A percentile compares a stretch with the other conserved stretches of the same genome.
Evolutionary conservation across 345 rosid genomes (phyloP).

Genomic region (Atalantia buxifolia): DNA sequence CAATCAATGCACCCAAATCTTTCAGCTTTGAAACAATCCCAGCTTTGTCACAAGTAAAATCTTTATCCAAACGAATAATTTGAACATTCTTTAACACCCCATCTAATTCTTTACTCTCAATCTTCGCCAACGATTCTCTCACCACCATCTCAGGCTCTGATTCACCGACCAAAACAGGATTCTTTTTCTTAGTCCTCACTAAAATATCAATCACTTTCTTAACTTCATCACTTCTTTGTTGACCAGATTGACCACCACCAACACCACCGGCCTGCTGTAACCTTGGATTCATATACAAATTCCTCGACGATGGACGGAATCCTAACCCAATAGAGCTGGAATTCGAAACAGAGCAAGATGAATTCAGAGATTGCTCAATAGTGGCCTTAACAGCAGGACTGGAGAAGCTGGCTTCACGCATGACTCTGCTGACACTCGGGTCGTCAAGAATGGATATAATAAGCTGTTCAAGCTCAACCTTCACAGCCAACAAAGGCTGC

Average conservation of each 20-base stretch:
- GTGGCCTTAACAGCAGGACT: conserved; percentile 93
- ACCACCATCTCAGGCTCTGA: conserved; percentile 68
- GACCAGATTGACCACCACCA: conserved; percentile 26
- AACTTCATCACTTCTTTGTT: conserved; percentile 59
- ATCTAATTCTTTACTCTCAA: conserved; percentile 63
- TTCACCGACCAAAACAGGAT: conserved; percentile 91
- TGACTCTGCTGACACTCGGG: conserved; percentile 94
- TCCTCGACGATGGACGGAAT: conserved; percentile 56
- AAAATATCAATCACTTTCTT: conserved; percentile 66
- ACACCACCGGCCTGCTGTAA: conserved; percentile 47
- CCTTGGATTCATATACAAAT: conserved; percentile 73
- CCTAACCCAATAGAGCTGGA: conserved; percentile 53
- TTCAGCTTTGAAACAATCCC: conserved; percentile 42
- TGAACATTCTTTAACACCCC: conserved; percentile 52
- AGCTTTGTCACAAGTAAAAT: conserved; percentile 45
- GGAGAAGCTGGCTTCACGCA: conserved; percentile 98
- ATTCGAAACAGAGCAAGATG: conserved; percentile 33
- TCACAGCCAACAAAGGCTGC: conserved; percentile 89
- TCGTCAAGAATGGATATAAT: conserved; percentile 96
- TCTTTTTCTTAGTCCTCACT: conserved; percentile 58
- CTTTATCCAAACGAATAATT: conserved; percentile 63
- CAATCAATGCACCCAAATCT: conserved; percentile 56
- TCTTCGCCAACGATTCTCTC: conserved; percentile 58
- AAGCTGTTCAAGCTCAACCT: conserved; percentile 96
- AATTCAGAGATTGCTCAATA: conserved; percentile 75